Evolutionary conservation across 768 basidiomycete species (phyloP), one percentile per base, ranked within the genome.

Genomic region (Boletus subparvulus): DNA sequence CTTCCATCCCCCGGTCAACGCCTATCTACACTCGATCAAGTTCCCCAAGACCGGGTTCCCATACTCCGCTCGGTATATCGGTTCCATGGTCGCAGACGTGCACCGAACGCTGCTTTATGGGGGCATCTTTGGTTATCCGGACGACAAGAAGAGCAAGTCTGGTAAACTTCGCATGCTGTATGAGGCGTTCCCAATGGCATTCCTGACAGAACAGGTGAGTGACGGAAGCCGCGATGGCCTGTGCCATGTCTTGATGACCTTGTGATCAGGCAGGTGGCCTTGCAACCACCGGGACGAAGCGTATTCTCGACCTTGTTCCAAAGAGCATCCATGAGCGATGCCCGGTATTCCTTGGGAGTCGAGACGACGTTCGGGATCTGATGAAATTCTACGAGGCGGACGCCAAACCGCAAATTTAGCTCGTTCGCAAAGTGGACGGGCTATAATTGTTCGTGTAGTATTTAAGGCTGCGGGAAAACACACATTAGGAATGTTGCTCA

Each of bases 21-120:
- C 85, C 42, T 96, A 96, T 74, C 83, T 96, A 57, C 86, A 91
- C 60, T 90, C 89, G 61, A 92, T 96, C 82, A 96, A 99, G 75
- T 94, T 82, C 72, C 95, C 96, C 2, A 70, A 83, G 44, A 72
- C 82, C 47, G 86, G 85, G 35, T 77, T 83, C 26, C 95, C 96
- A 11, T 96, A 97, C 69, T 92, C 89, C 60, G 87, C 91, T 61
- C 84, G 94, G 58, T 87, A 99, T 75, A 97, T 98, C 70, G 97
- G 97, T 28, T 95, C 93, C 58, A 99, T 99, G 97, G 97, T 98
- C 36, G 95, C 96, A 50, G 96, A 99, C 74, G 96, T 98, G 26
- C 94, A 97, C 75, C 82, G 96, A 64, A 99, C 96, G 7, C 76
- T 99, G 33, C 79, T 99, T 4, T 99, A 99, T 68, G 97, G 97